Conservation (phyloP, 371 early-diverging fungal species). For the Nematocida major region DNA sequence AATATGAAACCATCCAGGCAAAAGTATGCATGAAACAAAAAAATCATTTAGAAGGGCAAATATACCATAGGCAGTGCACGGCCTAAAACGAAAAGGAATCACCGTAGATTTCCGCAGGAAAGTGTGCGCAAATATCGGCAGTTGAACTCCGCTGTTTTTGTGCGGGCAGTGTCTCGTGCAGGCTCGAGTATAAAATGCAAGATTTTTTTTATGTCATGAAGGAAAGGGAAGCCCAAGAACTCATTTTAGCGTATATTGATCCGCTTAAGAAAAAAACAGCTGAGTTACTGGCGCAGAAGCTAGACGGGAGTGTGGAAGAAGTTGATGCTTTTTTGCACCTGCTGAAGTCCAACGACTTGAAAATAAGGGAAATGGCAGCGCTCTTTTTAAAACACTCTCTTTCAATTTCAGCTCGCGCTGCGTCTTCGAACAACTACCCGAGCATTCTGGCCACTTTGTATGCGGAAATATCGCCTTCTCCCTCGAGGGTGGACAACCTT, state of each 20-base stretch:
- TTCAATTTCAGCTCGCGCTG: not conserved
- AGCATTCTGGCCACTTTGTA: not conserved
- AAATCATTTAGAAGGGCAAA: not conserved
- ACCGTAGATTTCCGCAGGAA: no score
- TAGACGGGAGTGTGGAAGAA: not conserved
- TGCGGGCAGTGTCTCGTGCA: no score
- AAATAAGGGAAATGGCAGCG: not conserved
- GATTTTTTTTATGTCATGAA: slow-evolving; percentile 3
- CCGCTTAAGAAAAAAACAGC: not conserved
- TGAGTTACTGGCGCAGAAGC: not conserved
- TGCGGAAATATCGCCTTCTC: not conserved
- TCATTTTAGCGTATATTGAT: not conserved
- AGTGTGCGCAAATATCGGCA: no score
- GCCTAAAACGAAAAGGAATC: no score
- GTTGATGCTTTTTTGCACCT: not conserved
- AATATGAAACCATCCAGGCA: slow-evolving; percentile 10
- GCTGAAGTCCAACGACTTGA: not conserved
- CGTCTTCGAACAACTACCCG: no score
- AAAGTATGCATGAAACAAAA: no score
- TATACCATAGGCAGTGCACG: no score
- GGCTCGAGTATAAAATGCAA: not conserved
- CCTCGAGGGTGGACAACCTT: not conserved
- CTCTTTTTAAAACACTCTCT: not conserved
- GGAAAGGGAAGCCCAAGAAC: slow-evolving; percentile 1
- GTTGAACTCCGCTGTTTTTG: no score